Percentiles rank a stretch among this genome's conserved stretches.
These are phyloP conservation scores for Rubus parviflorus DNA, from an alignment of 306 rosid species.

Conservation along the genomic window DNA sequence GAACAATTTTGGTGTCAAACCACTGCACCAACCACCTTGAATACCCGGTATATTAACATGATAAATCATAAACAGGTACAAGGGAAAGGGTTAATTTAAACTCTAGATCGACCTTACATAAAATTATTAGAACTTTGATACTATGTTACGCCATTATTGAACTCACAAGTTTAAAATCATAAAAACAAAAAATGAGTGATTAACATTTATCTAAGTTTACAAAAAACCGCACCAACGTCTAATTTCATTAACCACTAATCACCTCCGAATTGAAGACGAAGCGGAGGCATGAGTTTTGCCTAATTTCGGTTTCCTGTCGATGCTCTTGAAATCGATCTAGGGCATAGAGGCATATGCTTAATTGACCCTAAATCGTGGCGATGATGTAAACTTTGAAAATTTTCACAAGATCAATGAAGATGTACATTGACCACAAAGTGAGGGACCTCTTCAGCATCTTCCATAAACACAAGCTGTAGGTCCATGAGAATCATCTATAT, in stretches of 20 bases:
- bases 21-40: too few relatives aligned
- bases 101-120: too few relatives aligned
- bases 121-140: not conserved
- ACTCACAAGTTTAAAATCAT: not conserved
- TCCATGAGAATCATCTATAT: conserved; percentile 44
- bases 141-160: not conserved
- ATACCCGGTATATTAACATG: too few relatives aligned
- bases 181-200: too few relatives aligned
- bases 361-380: conserved; percentile 1
- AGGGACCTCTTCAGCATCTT: conserved; percentile 37
- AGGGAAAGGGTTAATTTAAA: too few relatives aligned
- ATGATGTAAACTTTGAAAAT: conserved; percentile 33
- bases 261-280: not conserved
- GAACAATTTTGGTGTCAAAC: too few relatives aligned
- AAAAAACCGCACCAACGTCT: too few relatives aligned
- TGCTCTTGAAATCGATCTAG: conserved; percentile 7
- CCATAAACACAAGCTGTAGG: conserved; percentile 30
- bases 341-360: not conserved
- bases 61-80: too few relatives aligned
- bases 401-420: conserved; percentile 1
- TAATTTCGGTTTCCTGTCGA: not conserved
- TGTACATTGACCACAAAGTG: conserved; percentile 7
- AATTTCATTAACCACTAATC: not conserved
- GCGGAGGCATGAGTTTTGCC: not conserved
- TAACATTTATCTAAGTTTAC: too few relatives aligned